Base-by-base conservation (phyloP, 805 yeast genomes). In the Zygosaccharomyces pseudorouxii region DNA sequence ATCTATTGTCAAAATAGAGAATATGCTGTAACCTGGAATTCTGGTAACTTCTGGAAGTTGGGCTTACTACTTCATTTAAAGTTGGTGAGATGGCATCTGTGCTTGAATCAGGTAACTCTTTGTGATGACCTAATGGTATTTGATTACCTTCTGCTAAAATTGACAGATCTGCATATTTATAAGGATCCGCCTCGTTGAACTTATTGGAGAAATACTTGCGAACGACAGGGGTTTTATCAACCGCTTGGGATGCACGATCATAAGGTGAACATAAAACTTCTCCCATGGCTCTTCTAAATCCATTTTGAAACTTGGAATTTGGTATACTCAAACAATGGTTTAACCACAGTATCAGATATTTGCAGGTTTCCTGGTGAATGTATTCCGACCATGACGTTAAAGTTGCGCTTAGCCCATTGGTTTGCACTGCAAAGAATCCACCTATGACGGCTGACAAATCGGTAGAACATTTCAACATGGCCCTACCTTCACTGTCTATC, bases 1-100 rank as follows among this genome's bases (percentile, higher is more conserved):
- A 75, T 54, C 93, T 71, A 33, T 78, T 71, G 51, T 85, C 86
- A 49, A 83, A 77, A 50, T 72, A 74, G 31, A 84, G 64, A 19
- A 86, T 56, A 55, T 70, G 73, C 59, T 84, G 89, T 10, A 85
- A 58, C 55, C 87, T 72, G 12, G 86, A 73, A 6, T 66, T 65
- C 12, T 54, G 44, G 27, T 64, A 58, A 29, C 54, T 53, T 25
- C 47, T 56, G 7, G 43, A 46, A 2, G 46, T 50, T 4, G 51
- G 47, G 5, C 45, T 48, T 19, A 44, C 52, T 2, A 55, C 46
- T 10, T 52, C 49, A 35, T 61, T 62, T 42, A 59, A 46, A 0
- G 53, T 44, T 19, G 53, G 53, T 3, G 76, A 73, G n/a, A 71
- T 68, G 23, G 57, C 55, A 41, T 51, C 25, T 10, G 53, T 44